Evolutionary conservation across 305 asterid species (phyloP).

Genomic region (Ilex paraguariensis): DNA sequence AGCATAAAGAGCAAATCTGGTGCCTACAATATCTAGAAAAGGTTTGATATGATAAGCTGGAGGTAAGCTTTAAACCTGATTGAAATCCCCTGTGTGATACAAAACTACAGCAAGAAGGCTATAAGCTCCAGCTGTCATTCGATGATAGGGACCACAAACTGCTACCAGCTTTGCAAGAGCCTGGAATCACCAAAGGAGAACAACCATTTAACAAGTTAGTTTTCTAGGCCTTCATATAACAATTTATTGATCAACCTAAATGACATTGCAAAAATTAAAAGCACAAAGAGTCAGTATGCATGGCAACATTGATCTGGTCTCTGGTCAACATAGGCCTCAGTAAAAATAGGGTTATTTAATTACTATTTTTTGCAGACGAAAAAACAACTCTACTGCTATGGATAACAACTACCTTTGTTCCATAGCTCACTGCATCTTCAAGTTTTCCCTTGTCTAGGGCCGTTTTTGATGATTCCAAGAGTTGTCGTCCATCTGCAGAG

Average conservation of each 20-base stretch:
- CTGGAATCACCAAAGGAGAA: constrained; percentile 36
- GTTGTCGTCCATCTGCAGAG: constrained; percentile 98
- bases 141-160: constrained; percentile 96
- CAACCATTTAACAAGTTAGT: constrained; percentile 11
- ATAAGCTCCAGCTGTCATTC: constrained; percentile 99
- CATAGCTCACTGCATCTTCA: constrained; percentile 98
- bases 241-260: not conserved
- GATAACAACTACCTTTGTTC: constrained; percentile 76
- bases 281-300: too few relatives aligned
- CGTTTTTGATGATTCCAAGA: constrained; percentile 95
- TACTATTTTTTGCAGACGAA: not conserved
- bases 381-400: constrained; percentile 4
- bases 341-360: too few relatives aligned
- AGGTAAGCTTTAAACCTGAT: constrained; percentile 55
- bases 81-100: constrained; percentile 98
- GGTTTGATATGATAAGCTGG: not conserved
- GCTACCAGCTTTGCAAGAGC: constrained; percentile 98
- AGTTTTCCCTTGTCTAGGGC: constrained; percentile 99
- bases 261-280: too few relatives aligned
- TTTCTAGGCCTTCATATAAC: constrained; percentile 1
- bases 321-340: too few relatives aligned
- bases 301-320: too few relatives aligned
- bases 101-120: constrained; percentile 99
- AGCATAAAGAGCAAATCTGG: too few relatives aligned
- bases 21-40: too few relatives aligned